These are phyloP conservation scores for Fusarium domesticum DNA, from an alignment of 2,329 filamentous ascomycete species.

Conservation along the genomic window DNA sequence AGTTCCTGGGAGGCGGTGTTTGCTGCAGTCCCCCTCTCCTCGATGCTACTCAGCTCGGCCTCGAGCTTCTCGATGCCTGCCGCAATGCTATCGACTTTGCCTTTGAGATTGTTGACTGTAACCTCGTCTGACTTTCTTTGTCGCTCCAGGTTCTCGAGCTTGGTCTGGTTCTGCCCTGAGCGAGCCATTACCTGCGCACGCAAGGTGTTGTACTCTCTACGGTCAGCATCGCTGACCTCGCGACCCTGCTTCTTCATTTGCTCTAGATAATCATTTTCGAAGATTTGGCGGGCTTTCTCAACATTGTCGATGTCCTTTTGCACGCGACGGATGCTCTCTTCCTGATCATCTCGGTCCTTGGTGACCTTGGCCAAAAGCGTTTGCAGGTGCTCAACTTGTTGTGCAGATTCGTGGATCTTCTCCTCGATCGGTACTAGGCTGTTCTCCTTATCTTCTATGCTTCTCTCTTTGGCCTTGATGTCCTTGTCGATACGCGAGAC, in stretches of 20 bases:
- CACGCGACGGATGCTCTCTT: constrained; percentile 65
- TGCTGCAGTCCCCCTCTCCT: constrained; percentile 63
- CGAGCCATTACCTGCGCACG: constrained; percentile 81
- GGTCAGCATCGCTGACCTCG: constrained; percentile 78
- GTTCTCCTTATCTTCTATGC: constrained; percentile 82
- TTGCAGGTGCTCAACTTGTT: constrained; percentile 66
- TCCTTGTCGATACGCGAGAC: constrained; percentile 78
- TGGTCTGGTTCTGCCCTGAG: constrained; percentile 75
- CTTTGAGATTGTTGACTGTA: constrained; percentile 82
- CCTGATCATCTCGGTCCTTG: constrained; percentile 74
- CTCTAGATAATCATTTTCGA: constrained; percentile 83
- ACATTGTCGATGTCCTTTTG: constrained; percentile 78
- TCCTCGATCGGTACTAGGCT: constrained; percentile 85
- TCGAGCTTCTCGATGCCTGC: constrained; percentile 72
- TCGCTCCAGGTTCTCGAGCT: constrained; percentile 80
- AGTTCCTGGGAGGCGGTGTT: constrained; percentile 64
- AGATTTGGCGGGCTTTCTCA: constrained; percentile 85
- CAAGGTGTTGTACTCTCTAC: constrained; percentile 84
- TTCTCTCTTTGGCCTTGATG: constrained; percentile 82
- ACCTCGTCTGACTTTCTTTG: constrained; percentile 90
- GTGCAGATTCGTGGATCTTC: constrained; percentile 77
- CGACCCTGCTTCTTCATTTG: constrained; percentile 82
- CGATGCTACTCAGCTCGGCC: constrained; percentile 65
- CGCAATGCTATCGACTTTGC: constrained; percentile 78
- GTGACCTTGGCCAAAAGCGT: constrained; percentile 66